Percentiles rank a stretch among this genome's conserved stretches.
These are phyloP conservation scores for Schizosaccharomyces lindneri DNA, from an alignment of 805 yeast genomes.

Conservation along the genomic window DNA sequence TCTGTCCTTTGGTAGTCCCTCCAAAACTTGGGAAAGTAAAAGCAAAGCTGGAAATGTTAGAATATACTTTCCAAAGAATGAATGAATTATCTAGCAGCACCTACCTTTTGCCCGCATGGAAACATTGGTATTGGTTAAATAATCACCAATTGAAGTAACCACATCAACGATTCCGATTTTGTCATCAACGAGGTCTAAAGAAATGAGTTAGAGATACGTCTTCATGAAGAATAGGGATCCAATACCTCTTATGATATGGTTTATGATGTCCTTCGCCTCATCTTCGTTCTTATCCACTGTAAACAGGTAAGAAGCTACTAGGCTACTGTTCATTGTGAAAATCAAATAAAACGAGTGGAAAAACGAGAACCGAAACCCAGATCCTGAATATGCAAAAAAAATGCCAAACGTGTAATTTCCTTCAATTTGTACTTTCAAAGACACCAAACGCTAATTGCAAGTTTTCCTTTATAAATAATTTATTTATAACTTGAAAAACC, in stretches of 20 bases:
- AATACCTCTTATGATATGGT: not conserved
- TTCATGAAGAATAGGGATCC: too few relatives aligned
- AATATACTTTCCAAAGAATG: not conserved
- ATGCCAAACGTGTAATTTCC: too few relatives aligned
- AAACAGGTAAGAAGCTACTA: not conserved
- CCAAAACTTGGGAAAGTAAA: not conserved
- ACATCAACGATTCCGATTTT: not conserved
- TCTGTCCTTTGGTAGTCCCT: slow-evolving; percentile 22
- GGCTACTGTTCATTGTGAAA: not conserved
- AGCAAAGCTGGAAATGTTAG: not conserved
- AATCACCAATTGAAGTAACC: slow-evolving; percentile 23
- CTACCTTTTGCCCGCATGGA: slow-evolving; percentile 21
- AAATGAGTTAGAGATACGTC: too few relatives aligned
- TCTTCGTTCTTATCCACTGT: not conserved
- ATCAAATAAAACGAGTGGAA: not conserved
- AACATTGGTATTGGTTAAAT: slow-evolving; percentile 35
- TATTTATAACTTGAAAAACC: too few relatives aligned
- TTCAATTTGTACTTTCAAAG: too few relatives aligned
- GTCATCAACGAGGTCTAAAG: not conserved
- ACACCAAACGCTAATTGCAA: too few relatives aligned
- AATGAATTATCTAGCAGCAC: not conserved
- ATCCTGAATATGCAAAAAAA: too few relatives aligned
- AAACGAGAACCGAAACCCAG: too few relatives aligned
- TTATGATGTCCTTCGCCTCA: not conserved
- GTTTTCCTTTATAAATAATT: too few relatives aligned